A percentile compares a stretch with the other conserved stretches of the same genome.
These are phyloP conservation scores for Amylostereum chailletii DNA, from an alignment of 1,284 basidiomycete genomes.

Conservation along the genomic window DNA sequence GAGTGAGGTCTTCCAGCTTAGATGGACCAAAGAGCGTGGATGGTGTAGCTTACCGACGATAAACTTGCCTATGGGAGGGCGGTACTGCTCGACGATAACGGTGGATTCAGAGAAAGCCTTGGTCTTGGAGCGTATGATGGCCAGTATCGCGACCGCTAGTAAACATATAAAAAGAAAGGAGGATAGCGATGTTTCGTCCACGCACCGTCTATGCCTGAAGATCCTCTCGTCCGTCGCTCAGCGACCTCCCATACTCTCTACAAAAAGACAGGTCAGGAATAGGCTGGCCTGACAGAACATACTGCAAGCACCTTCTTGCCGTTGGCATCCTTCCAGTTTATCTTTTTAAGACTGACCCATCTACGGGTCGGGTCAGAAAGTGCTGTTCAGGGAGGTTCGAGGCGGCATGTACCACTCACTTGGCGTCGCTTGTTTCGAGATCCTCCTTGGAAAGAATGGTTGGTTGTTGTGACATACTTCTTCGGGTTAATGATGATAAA, in stretches of 20 bases:
- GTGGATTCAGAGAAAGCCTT: conserved; percentile 63
- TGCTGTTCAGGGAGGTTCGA: neutral
- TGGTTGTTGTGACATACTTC: conserved; percentile 21
- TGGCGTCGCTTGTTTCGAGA: conserved; percentile 51
- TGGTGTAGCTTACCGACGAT: conserved; percentile 49
- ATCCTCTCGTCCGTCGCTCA: conserved; percentile 66
- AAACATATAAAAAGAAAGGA: conserved; percentile 3
- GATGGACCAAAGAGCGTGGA: neutral
- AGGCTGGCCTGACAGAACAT: neutral
- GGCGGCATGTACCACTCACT: conserved; percentile 27
- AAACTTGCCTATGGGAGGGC: conserved; percentile 69
- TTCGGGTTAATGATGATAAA: neutral
- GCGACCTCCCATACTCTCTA: conserved; percentile 84
- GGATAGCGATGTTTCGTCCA: neutral
- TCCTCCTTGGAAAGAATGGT: conserved; percentile 29
- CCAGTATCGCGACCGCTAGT: conserved; percentile 75
- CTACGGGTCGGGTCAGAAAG: conserved; percentile 25
- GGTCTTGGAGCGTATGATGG: conserved; percentile 67
- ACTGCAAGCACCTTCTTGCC: conserved; percentile 52
- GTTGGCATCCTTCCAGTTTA: conserved; percentile 66
- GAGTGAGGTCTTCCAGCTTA: conserved; percentile 1
- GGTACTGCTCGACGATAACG: conserved; percentile 83
- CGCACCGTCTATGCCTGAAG: conserved; percentile 74
- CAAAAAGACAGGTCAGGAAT: neutral
- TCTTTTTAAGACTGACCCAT: conserved; percentile 69